Percentiles rank a stretch among this genome's conserved stretches.
Conservation (phyloP, 2,329 filamentous ascomycete genomes). For the Pseudogymnoascus sp. region DNA sequence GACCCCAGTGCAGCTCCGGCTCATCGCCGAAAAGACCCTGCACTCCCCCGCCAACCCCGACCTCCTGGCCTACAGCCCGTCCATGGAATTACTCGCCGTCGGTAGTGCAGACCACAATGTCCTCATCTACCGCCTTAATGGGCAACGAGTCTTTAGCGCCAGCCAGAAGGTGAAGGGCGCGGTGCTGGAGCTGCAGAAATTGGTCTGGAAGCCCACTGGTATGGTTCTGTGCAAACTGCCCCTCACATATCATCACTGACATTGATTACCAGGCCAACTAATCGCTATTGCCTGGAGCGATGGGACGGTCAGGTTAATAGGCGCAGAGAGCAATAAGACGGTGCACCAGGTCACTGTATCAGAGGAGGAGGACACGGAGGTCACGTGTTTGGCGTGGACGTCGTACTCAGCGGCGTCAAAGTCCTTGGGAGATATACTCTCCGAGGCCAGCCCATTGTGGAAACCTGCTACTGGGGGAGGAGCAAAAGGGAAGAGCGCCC, state of each 20-base stretch:
- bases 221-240: not conserved
- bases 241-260: not conserved
- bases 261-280: slow-evolving; percentile 49
- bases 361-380: slow-evolving; percentile 23
- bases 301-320: slow-evolving; percentile 67
- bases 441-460: slow-evolving; percentile 11
- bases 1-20: slow-evolving; percentile 31
- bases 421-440: slow-evolving; percentile 7
- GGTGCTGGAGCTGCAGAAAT: slow-evolving; percentile 31
- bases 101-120: slow-evolving; percentile 62
- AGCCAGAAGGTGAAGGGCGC: slow-evolving; percentile 28
- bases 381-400: slow-evolving; percentile 37
- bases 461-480: not conserved
- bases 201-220: slow-evolving; percentile 31
- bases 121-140: slow-evolving; percentile 69
- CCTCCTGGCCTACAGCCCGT: slow-evolving; percentile 69
- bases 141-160: slow-evolving; percentile 56
- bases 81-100: slow-evolving; percentile 73
- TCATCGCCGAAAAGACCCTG: slow-evolving; percentile 50
- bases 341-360: slow-evolving; percentile 56
- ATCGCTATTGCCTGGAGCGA: slow-evolving; percentile 81
- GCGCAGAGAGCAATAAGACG: slow-evolving; percentile 72
- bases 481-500: not conserved
- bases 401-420: slow-evolving; percentile 17
- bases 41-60: slow-evolving; percentile 45